These are phyloP conservation scores for Aspergillus sp. DNA, from an alignment of 2,329 filamentous ascomycete species.

Conservation along the genomic window DNA sequence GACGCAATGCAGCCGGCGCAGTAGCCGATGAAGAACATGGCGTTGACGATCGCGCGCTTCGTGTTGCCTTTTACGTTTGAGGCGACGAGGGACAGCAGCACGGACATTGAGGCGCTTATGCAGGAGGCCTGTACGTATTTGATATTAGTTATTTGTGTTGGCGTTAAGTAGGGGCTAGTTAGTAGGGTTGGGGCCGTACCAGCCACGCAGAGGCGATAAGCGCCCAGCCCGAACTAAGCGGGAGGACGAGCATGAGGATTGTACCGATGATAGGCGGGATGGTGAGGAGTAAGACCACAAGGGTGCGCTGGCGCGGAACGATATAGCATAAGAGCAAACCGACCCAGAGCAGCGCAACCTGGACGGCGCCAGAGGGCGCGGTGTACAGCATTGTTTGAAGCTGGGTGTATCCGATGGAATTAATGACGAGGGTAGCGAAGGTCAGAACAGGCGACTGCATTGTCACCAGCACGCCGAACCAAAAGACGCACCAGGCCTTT, in stretches of 20 bases:
- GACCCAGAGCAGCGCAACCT: neutral
- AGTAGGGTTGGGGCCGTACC: conserved; percentile 26
- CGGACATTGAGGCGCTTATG: conserved; percentile 44
- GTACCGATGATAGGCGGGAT: conserved; percentile 44
- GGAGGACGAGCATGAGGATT: conserved; percentile 41
- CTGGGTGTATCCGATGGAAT: neutral
- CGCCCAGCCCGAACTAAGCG: conserved; percentile 46
- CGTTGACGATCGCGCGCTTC: conserved; percentile 48
- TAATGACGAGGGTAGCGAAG: conserved; percentile 54
- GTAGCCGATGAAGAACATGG: conserved; percentile 54
- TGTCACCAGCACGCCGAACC: conserved; percentile 49
- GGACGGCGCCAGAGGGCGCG: neutral
- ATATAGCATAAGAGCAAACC: neutral
- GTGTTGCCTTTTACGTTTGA: conserved; percentile 56
- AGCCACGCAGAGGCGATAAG: conserved; percentile 51
- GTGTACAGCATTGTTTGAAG: conserved; percentile 6
- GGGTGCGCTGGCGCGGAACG: neutral
- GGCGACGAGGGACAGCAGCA: conserved; percentile 46
- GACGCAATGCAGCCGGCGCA: conserved; percentile 48
- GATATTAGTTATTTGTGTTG: neutral
- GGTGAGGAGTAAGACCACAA: neutral
- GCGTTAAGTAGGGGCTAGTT: conserved; percentile 30
- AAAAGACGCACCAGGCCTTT: conserved; percentile 48
- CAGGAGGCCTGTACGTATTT: conserved; percentile 18
- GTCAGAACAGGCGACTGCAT: conserved; percentile 49